Base-by-base conservation (phyloP, 2,329 filamentous ascomycete species). In the Pleurostoma richardsiae region DNA sequence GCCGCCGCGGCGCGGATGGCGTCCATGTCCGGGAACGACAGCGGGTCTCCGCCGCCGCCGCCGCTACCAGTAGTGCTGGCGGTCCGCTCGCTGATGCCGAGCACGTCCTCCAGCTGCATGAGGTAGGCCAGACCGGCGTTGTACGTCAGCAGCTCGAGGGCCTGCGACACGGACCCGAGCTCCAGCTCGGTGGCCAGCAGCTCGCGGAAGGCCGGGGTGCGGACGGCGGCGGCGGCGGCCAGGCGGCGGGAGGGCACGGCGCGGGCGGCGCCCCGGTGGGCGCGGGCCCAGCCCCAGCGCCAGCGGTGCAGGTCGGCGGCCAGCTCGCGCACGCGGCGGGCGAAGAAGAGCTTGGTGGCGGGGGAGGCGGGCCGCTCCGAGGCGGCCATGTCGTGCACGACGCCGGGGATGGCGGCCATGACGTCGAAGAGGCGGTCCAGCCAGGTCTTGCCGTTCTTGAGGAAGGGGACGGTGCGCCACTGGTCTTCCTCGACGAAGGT, bases 401-500 rank as follows among this genome's bases (percentile, higher is more conserved):
- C 47, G 7, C 46, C 40, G 1, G 56, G 54, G 28, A 60, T 48
- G 7, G 49, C 51, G 3, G 53, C 46, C 30, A 60, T 47, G 27
- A 58, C 42, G 29, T 58, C 56, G 10, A 60, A 45, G 8, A 60
- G 48, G 19, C 41, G 46, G 47, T 51, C 52, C 7, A 51, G 50
- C 5, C 47, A 30, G 10, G 50, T 56, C 40, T 58, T 60, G 3
- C 50, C 54, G 4, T 41, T 28, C 7, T 43, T 51, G 6, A 52
- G 49, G 56, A 56, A 60, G 1, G 58, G 56, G 4, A 54, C 45
- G 3, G 50, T 53, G 44, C 54, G 55, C 58, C 56, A 60, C 39
- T 47, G 50, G 5, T 43, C 41, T 10, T 47, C 40, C 8, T 53
- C 54, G 5, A 60, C 36, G 31, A 60, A 59, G 1, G 54, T 56